Percentiles rank a stretch among this genome's conserved stretches.
Evolutionary conservation across 257 asterid species (phyloP).

Genomic region (Capsicum rhomboideum): DNA sequence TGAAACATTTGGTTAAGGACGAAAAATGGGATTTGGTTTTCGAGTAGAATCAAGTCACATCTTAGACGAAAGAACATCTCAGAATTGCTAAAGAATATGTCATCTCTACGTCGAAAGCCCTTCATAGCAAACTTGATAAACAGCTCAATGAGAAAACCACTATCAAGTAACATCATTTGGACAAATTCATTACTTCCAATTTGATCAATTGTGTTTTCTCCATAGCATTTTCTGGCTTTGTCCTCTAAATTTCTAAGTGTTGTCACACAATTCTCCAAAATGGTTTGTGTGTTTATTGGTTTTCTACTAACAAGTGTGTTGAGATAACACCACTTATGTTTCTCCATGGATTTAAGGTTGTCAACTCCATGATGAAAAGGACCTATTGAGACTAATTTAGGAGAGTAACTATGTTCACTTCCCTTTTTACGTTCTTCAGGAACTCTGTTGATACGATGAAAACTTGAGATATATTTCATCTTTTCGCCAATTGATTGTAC

Average conservation of each 20-base stretch:
- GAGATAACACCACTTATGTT: constrained; percentile 41
- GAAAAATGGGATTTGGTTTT: constrained; percentile 48
- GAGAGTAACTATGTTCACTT: constrained; percentile 19
- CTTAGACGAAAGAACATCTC: constrained; percentile 13
- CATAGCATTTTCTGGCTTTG: constrained; percentile 35
- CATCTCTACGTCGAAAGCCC: constrained; percentile 46
- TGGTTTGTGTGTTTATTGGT: constrained; percentile 17
- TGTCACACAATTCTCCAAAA: constrained; percentile 27
- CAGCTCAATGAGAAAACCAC: constrained; percentile 48
- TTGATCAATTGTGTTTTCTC: constrained; percentile 9
- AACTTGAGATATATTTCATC: constrained; percentile 24
- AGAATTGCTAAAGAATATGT: constrained; percentile 17
- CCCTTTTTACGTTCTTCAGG: constrained; percentile 12
- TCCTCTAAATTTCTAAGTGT: constrained; percentile 24
- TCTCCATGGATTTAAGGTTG: constrained; percentile 17
- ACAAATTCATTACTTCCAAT: constrained; percentile 30
- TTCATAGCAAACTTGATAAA: constrained; percentile 21
- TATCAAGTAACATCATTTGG: constrained; percentile 38
- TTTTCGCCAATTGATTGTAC: constrained; percentile 32
- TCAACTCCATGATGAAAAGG: constrained; percentile 34
- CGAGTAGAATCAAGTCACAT: constrained; percentile 37
- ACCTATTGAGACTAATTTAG: constrained; percentile 41
- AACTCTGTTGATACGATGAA: constrained; percentile 21
- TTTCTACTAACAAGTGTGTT: constrained; percentile 26
- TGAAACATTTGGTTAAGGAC: constrained; percentile 33